Percentiles rank a stretch among this genome's conserved stretches.
Conservation (phyloP, 1,284 basidiomycete species). For the Xerocomus minutiporus region DNA sequence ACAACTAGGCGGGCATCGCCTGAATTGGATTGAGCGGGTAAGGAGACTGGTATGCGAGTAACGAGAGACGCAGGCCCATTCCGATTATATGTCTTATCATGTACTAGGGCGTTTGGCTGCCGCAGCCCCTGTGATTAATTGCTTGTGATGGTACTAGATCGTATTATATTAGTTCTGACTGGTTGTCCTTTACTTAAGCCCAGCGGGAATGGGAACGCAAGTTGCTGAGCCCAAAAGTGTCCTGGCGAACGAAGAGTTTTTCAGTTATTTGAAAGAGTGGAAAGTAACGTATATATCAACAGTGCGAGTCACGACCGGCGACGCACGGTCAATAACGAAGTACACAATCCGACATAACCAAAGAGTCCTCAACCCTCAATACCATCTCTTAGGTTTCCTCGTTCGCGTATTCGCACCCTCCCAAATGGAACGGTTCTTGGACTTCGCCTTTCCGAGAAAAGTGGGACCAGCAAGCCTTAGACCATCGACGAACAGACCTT, state of each 20-base stretch:
- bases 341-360: not conserved
- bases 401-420: constrained; percentile 13
- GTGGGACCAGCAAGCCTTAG: constrained; percentile 13
- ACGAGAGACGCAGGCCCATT: not conserved
- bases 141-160: not conserved
- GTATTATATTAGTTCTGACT: not conserved
- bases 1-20: constrained; percentile 25
- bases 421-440: constrained; percentile 25
- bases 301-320: not conserved
- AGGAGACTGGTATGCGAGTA: not conserved
- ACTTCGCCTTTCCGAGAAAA: constrained; percentile 23
- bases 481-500: constrained; percentile 25
- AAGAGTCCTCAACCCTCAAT: constrained; percentile 5
- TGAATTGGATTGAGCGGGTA: constrained; percentile 14
- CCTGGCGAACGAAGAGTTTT: not conserved
- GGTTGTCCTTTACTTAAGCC: not conserved
- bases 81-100: not conserved
- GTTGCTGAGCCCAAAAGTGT: too few relatives aligned
- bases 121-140: not conserved
- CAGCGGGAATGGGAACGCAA: not conserved
- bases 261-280: not conserved
- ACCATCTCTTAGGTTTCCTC: constrained; percentile 22
- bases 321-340: not conserved
- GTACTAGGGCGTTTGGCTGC: not conserved
- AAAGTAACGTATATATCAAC: not conserved